phyloP scores from a whole-genome alignment of 2,329 filamentous ascomycete genomes.

The Penicillium sp. region DNA sequence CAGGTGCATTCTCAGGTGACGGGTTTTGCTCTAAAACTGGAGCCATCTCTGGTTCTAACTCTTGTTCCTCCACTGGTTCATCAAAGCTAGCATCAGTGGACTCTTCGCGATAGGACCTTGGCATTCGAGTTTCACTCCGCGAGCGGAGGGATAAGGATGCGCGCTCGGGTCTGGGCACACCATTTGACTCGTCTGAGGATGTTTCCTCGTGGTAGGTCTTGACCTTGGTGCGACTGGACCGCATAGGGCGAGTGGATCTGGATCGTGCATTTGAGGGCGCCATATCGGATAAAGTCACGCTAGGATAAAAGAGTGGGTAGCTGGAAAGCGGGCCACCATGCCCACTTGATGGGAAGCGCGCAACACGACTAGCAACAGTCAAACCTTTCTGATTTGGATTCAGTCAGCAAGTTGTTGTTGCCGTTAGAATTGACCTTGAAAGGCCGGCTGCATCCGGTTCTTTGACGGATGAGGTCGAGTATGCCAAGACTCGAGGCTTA shows the following conservation, averaged over 20 bases:
- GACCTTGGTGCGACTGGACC: conserved; percentile 38
- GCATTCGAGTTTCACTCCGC: conserved; percentile 29
- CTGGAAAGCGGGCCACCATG: conserved; percentile 10
- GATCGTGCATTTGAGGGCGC: conserved; percentile 27
- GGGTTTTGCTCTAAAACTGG: conserved; percentile 6
- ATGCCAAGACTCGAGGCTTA: conserved; percentile 18
- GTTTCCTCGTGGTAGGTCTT: conserved; percentile 42
- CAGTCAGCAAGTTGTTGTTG: background rate
- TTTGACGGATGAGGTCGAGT: conserved; percentile 11
- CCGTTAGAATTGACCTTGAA: background rate
- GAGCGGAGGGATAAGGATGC: conserved; percentile 34
- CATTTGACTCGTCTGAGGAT: conserved; percentile 28
- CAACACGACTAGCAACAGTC: background rate
- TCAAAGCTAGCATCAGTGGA: conserved; percentile 34
- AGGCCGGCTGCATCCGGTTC: background rate
- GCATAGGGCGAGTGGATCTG: conserved; percentile 35
- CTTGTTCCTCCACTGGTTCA: conserved; percentile 9
- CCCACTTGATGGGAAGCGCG: background rate
- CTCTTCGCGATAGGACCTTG: conserved; percentile 37
- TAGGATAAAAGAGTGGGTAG: conserved; percentile 11
- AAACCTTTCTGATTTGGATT: background rate
- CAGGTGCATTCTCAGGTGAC: conserved; percentile 3
- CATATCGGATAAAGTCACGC: conserved; percentile 27
- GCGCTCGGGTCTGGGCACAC: conserved; percentile 14
- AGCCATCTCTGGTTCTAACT: conserved; percentile 11